phyloP scores from a whole-genome alignment of 768 basidiomycete species.

The Hortiboletus campestris region DNA sequence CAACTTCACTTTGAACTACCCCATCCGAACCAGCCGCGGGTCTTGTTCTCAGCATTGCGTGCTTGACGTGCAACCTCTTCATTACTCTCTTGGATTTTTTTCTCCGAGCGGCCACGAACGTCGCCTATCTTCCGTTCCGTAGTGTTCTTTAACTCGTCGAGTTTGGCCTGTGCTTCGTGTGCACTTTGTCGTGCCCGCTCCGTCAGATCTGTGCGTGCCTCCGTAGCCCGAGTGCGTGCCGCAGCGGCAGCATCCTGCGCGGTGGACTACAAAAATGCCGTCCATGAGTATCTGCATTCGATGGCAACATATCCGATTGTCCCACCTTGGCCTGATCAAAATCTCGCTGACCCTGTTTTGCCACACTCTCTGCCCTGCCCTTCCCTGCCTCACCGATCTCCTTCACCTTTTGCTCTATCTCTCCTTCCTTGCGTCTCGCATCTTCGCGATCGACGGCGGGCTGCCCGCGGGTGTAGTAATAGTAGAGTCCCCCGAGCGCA shows the following conservation, averaged over 20 bases:
- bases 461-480: slow-evolving; percentile 34
- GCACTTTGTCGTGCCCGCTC: slow-evolving; percentile 26
- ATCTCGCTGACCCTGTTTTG: slow-evolving; percentile 31
- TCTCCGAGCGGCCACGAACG: slow-evolving; percentile 25
- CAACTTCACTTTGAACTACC: slow-evolving; percentile 31
- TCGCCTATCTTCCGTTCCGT: slow-evolving; percentile 27
- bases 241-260: slow-evolving; percentile 16
- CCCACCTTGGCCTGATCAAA: slow-evolving; percentile 38
- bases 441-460: slow-evolving; percentile 19
- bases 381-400: slow-evolving; percentile 31
- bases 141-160: slow-evolving; percentile 24
- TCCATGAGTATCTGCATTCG: background rate
- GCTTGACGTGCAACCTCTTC: slow-evolving; percentile 23
- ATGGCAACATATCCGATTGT: background rate
- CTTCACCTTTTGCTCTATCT: slow-evolving; percentile 28
- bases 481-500: slow-evolving; percentile 37
- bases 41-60: slow-evolving; percentile 23
- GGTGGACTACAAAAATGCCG: slow-evolving; percentile 10
- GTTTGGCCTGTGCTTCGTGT: slow-evolving; percentile 23
- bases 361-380: slow-evolving; percentile 26
- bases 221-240: slow-evolving; percentile 19
- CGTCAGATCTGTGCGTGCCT: slow-evolving; percentile 24
- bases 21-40: slow-evolving; percentile 41
- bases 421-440: slow-evolving; percentile 35
- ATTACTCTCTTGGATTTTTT: slow-evolving; percentile 30